phyloP scores from a whole-genome alignment of 768 basidiomycete species.

The Serpula lacrymans region DNA sequence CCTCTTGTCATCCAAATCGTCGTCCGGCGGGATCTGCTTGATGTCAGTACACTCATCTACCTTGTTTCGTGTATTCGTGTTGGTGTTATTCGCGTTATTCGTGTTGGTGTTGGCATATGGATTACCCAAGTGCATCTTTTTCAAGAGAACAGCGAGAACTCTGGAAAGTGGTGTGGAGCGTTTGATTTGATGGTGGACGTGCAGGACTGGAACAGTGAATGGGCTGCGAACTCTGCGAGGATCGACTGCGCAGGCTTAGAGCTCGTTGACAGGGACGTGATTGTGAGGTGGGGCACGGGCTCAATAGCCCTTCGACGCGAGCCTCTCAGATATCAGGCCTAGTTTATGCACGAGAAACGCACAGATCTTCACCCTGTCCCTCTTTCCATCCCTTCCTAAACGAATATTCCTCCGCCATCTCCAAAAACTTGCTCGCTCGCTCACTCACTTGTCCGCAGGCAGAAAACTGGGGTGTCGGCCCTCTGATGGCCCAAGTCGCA shows the following conservation, averaged over 20 bases:
- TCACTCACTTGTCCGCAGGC: conserved; percentile 20
- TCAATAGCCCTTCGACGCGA: no score
- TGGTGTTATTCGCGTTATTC: neutral
- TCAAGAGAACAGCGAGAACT: no score
- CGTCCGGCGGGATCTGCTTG: conserved; percentile 39
- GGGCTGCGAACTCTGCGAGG: no score
- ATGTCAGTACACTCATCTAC: conserved; percentile 26
- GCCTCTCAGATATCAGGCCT: no score
- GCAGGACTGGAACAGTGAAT: no score
- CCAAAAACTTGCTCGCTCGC: neutral
- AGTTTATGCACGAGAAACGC: neutral
- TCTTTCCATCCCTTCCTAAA: neutral
- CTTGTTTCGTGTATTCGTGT: neutral
- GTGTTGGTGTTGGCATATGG: no score
- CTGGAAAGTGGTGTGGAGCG: no score
- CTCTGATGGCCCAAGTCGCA: conserved; percentile 42
- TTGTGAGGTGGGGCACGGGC: no score
- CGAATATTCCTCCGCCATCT: neutral
- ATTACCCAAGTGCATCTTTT: no score
- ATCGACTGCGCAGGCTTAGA: no score
- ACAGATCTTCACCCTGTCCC: neutral
- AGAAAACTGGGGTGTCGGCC: conserved; percentile 42
- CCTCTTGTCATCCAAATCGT: conserved; percentile 43
- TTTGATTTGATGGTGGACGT: no score
- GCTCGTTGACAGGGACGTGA: no score